phyloP scores from a whole-genome alignment of 2,329 filamentous ascomycete genomes.

The Exophiala viscosa region DNA sequence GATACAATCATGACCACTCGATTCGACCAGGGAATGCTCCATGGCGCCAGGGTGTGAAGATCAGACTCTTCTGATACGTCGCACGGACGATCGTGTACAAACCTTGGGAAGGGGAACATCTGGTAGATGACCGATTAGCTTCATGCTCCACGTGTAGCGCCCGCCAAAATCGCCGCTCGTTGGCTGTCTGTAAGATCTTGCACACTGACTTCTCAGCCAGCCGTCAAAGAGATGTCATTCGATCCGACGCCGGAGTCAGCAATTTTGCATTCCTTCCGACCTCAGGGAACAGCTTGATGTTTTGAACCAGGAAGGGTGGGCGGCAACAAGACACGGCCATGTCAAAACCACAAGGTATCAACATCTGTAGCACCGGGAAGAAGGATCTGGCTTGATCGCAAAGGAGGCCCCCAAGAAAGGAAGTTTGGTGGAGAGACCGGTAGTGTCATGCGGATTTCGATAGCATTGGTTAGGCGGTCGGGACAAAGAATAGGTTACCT shows the following conservation, averaged over 20 bases:
- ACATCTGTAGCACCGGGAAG: too few relatives aligned
- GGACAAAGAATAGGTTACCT: background rate
- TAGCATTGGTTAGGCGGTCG: background rate
- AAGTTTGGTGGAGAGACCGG: background rate
- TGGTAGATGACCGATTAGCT: background rate
- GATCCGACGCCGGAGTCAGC: background rate
- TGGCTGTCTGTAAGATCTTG: background rate
- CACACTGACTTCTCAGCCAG: background rate
- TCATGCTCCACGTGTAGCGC: background rate
- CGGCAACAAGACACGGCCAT: too few relatives aligned
- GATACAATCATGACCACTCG: slow-evolving; percentile 7
- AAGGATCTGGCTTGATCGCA: background rate
- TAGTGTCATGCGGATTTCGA: too few relatives aligned
- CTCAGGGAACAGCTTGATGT: background rate
- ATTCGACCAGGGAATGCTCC: slow-evolving; percentile 8
- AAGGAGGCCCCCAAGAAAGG: too few relatives aligned
- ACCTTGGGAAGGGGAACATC: background rate
- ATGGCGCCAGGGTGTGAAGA: slow-evolving; percentile 10
- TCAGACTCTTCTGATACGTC: slow-evolving; percentile 13
- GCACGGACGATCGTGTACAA: slow-evolving; percentile 2
- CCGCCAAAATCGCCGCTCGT: background rate
- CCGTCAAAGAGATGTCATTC: background rate
- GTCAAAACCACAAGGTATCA: too few relatives aligned
- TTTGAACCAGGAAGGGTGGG: too few relatives aligned
- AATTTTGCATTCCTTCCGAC: background rate